A percentile compares a stretch with the other conserved stretches of the same genome.
Evolutionary conservation across 495 filamentous ascomycete species (phyloP).

Genomic region (Penicillium waksmanii): DNA sequence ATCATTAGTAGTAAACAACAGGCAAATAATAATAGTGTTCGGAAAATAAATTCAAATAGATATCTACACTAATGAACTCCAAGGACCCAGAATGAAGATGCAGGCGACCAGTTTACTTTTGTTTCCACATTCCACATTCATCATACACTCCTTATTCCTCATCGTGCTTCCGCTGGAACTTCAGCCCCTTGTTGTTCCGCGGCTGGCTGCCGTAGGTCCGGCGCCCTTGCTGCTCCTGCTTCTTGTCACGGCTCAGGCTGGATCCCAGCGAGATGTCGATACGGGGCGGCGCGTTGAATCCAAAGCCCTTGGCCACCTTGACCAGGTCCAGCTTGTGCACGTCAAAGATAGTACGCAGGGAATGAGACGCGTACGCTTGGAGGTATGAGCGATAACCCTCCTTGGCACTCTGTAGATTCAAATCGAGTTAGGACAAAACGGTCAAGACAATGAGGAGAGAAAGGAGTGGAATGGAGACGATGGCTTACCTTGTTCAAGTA

Average conservation of each 20-base stretch:
- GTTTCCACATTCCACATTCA: conserved; percentile 14
- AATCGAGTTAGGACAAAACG: not conserved
- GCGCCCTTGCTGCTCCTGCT: conserved; percentile 67
- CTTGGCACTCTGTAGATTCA: conserved; percentile 58
- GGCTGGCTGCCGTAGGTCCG: conserved; percentile 81
- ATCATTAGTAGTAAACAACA: not conserved
- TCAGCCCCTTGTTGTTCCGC: conserved; percentile 42
- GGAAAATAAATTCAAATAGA: conserved; percentile 30
- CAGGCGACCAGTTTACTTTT: conserved; percentile 30
- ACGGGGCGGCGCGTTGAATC: conserved; percentile 84
- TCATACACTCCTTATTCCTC: conserved; percentile 23
- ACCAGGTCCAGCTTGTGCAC: conserved; percentile 89
- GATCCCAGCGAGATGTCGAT: conserved; percentile 88
- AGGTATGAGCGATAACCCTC: conserved; percentile 83
- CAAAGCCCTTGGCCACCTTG: conserved; percentile 94
- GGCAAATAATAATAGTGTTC: not conserved
- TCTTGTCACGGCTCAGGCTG: conserved; percentile 88
- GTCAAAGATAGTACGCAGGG: conserved; percentile 87
- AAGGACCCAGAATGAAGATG: conserved; percentile 30
- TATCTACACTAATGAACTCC: conserved; percentile 38
- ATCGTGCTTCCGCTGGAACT: conserved; percentile 52
- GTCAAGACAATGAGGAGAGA: not conserved
- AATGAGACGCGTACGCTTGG: conserved; percentile 92
- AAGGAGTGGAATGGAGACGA: not conserved
- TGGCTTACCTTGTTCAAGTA: conserved; percentile 80